phyloP scores from a whole-genome alignment of 1,284 basidiomycete species.

The Leccinum proximum region DNA sequence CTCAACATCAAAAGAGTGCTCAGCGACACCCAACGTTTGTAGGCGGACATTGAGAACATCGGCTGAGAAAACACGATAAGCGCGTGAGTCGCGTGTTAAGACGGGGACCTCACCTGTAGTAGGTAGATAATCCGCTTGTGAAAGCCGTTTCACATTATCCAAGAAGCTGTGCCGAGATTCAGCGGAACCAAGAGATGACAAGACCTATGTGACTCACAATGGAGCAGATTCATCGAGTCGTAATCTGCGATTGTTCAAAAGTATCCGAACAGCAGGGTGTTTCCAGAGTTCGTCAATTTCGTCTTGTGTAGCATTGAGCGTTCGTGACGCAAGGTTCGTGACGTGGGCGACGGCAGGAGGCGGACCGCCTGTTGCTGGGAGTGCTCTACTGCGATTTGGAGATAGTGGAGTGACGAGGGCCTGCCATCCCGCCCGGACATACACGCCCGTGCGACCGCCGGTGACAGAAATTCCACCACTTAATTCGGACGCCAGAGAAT shows the following conservation, averaged over 20 bases:
- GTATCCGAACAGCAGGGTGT: conserved; percentile 57
- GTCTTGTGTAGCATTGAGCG: conserved; percentile 42
- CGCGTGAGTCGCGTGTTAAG: background rate
- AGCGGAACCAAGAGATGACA: conserved; percentile 5
- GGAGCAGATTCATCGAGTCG: conserved; percentile 72
- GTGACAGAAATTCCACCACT: conserved; percentile 57
- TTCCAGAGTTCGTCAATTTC: conserved; percentile 64
- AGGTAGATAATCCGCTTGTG: conserved; percentile 66
- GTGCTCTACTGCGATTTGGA: conserved; percentile 40
- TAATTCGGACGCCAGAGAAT: conserved; percentile 62
- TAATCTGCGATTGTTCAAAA: conserved; percentile 56
- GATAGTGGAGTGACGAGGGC: conserved; percentile 43
- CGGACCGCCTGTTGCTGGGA: conserved; percentile 34
- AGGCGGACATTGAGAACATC: conserved; percentile 76
- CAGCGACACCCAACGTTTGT: conserved; percentile 75
- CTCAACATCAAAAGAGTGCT: conserved; percentile 67
- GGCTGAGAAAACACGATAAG: conserved; percentile 36
- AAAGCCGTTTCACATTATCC: conserved; percentile 59
- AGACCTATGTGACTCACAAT: conserved; percentile 46
- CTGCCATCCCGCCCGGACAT: conserved; percentile 68
- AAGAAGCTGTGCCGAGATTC: conserved; percentile 53
- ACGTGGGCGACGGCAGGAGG: conserved; percentile 37
- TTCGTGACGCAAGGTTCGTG: conserved; percentile 52
- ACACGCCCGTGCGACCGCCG: conserved; percentile 59
- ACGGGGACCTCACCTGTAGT: conserved; percentile 46